phyloP scores from a whole-genome alignment of 2,329 filamentous ascomycete genomes.

The Trichoderma pleuroti region DNA sequence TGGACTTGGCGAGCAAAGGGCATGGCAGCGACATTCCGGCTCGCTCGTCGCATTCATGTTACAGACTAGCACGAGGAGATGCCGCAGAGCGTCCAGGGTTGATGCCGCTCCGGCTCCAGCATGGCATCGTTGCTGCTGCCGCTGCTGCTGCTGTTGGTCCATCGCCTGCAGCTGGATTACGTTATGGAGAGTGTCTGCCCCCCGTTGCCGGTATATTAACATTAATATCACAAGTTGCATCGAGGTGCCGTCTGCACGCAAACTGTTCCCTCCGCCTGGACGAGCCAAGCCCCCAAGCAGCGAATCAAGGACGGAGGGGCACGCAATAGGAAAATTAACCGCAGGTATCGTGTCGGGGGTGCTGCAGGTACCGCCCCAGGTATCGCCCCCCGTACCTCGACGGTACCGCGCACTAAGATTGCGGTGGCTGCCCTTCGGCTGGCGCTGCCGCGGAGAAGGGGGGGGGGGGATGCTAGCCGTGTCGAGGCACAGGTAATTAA shows the following conservation, averaged over 20 bases:
- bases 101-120: not conserved
- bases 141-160: not conserved
- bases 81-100: not conserved
- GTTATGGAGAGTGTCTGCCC: not conserved
- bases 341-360: not conserved
- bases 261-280: not conserved
- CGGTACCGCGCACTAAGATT: constrained; percentile 4
- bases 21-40: not conserved
- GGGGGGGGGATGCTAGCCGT: not conserved
- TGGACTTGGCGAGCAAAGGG: not conserved
- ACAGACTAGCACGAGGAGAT: not conserved
- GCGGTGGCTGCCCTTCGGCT: constrained; percentile 5
- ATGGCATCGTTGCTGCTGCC: no score
- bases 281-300: not conserved
- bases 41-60: not conserved
- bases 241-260: not conserved
- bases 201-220: not conserved
- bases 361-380: not conserved
- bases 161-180: not conserved
- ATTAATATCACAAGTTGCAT: not conserved
- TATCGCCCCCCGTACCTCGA: not conserved
- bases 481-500: constrained; percentile 1
- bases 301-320: not conserved
- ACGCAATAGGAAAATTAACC: constrained; percentile 13
- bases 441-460: not conserved